Conservation (phyloP, 1,284 basidiomycete genomes). For the Cryptococcus floricola region DNA sequence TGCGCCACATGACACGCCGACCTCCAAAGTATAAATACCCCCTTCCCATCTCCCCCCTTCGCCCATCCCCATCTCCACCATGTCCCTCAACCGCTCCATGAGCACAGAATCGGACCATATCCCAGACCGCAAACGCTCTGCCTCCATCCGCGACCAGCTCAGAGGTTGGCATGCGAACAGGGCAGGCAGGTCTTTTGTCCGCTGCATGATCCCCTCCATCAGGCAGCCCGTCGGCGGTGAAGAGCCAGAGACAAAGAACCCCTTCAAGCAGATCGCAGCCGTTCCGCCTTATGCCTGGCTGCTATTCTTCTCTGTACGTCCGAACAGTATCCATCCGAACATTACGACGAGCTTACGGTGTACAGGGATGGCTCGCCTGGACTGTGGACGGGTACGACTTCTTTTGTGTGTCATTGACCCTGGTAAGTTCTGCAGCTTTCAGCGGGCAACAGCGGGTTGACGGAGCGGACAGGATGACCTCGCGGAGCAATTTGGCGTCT, state of each 20-base stretch:
- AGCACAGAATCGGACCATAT: neutral
- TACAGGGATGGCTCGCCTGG: slow-evolving; percentile 61
- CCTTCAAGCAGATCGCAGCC: slow-evolving; percentile 45
- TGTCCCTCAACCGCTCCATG: neutral
- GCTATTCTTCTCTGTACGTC: slow-evolving; percentile 53
- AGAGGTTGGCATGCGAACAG: slow-evolving; percentile 38
- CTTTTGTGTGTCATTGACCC: slow-evolving; percentile 74
- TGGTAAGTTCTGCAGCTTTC: slow-evolving; percentile 30
- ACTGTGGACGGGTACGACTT: slow-evolving; percentile 55
- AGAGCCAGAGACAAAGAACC: slow-evolving; percentile 35
- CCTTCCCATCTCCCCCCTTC: neutral
- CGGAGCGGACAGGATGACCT: slow-evolving; percentile 49
- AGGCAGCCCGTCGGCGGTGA: slow-evolving; percentile 8
- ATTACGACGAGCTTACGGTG: neutral
- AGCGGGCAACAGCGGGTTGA: too few relatives aligned
- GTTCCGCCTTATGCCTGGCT: slow-evolving; percentile 53
- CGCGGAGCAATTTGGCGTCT: slow-evolving; percentile 42
- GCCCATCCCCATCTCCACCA: neutral
- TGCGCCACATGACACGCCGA: too few relatives aligned
- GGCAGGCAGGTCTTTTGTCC: slow-evolving; percentile 26
- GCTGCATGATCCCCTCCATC: slow-evolving; percentile 29
- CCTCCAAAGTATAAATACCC: too few relatives aligned
- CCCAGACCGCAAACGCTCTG: slow-evolving; percentile 4
- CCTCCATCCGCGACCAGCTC: slow-evolving; percentile 29
- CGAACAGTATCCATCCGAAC: neutral